Base-by-base conservation (phyloP, 352 stramenopile species). In the Globisporangium carolinianum region DNA sequence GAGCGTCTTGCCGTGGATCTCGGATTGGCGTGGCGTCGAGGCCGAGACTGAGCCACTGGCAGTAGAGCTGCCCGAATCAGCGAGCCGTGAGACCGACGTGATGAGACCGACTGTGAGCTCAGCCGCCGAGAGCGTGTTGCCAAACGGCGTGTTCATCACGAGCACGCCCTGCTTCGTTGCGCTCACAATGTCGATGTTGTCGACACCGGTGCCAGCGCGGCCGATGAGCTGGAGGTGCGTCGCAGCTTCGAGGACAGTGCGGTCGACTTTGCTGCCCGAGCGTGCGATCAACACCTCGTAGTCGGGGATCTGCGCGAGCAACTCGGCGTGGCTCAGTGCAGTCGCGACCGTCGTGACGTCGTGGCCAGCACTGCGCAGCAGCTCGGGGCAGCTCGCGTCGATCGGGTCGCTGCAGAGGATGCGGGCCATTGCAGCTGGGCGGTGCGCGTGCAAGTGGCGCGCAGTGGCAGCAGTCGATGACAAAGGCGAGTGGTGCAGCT, bases 71-170 rank as follows among this genome's bases (percentile, higher is more conserved):
- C 60, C 41, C 1, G 36, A 15, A 10, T 71, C 59, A 4, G 62
- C 61, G 17, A 76, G 42, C 5, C 67, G 63, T 24, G 82, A 92
- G n/a, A 92, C 76, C 5, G 72, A 65, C 7, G 97, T 68, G 57
- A 98, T 85, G 47, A 96, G 83, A 14, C 89, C 94, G 24, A 99
- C 61, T 11, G 97, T 93, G 60, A 98, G 79, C 72, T 99, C 96
- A 2, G 97, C 96, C 18, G 96, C 92, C 37, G 92, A 96, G 57
- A 98, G 89, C 47, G 93, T 97, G 81, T 98, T 98, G 36, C 93
- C 95, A 45, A 89, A 92, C 7, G 95, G 95, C 47, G 96, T 98
- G 72, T 99, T 98, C 67, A 99, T 96, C 51, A 99, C 96, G 47
- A 97, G 81, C 61, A 98, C 95, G 56, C 96, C 81, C 54, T 91